Base-by-base conservation (phyloP, 495 filamentous ascomycete genomes). In the Tuber melanosporum region DNA sequence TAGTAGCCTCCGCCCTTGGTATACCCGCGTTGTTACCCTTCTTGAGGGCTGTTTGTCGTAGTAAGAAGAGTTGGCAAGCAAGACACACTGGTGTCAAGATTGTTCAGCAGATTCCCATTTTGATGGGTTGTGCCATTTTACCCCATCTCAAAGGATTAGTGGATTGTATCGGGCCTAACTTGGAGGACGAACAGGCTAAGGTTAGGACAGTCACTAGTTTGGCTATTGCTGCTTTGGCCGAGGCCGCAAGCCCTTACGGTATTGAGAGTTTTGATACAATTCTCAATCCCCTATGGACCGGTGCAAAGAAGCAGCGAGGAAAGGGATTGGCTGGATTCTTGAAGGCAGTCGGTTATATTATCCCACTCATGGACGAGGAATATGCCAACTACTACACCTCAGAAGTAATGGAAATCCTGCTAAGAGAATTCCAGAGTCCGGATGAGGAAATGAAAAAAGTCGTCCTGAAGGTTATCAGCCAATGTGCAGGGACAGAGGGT, bases 381-480 rank as follows among this genome's bases (percentile, higher is more conserved):
- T 98, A 97, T 85, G 93, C 95, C 84, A 98, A 98, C 82, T 99
- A 99, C 87, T 99, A 98, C 79, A 98, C 95, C 52, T 92, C 90
- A 77, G 94, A 98, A 84, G 97, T 99, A 82, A 98, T 98, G 96
- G 95, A 98, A 83, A 98, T 98, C 83, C 87, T 99, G 41, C 88
- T 98, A 43, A 91, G 96, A 78, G 96, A 99, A 84, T 98, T 98
- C 81, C 91, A 93, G 17, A 97, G 94, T 3, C 95, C 95, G 0
- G 96, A 99, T 79, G 96, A 99, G 84, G 96, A 99, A 85, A 99
- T 99, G 96, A 99, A 99, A 87, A 98, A 98, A 86, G 94, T 98
- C 3, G 95, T 98, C 17, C 85, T 98, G 52, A 98, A 98, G 85
- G 96, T 98, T 49, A 91, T 98, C 22, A 97, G 94, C n/a, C 96